Percentiles rank a stretch among this genome's conserved stretches.
These are phyloP conservation scores for Didymella arachidicola DNA, from an alignment of 2,329 filamentous ascomycete species.

Conservation along the genomic window DNA sequence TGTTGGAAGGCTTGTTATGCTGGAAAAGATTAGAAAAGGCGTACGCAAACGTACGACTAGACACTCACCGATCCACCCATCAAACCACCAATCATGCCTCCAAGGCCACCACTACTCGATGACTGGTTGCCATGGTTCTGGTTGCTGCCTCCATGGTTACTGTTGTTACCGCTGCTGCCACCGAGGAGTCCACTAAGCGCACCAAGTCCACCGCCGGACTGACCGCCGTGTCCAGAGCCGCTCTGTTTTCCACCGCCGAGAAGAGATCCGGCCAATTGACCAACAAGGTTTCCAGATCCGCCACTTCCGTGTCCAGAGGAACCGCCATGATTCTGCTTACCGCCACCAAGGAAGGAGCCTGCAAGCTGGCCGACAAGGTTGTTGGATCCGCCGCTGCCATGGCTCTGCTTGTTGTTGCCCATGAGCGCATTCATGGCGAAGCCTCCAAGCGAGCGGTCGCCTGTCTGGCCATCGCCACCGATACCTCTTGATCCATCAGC, in stretches of 20 bases:
- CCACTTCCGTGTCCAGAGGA: constrained; percentile 41
- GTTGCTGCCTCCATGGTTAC: constrained; percentile 3
- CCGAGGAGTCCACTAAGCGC: constrained; percentile 32
- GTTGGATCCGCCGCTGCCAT: constrained; percentile 42
- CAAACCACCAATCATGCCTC: constrained; percentile 44
- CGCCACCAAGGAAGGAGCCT: constrained; percentile 54
- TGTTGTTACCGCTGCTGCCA: constrained; percentile 8
- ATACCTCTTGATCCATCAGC: constrained; percentile 59
- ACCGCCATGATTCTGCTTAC: constrained; percentile 46
- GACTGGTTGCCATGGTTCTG: constrained; percentile 17
- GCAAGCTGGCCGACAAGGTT: constrained; percentile 63
- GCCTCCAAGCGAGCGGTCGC: constrained; percentile 66
- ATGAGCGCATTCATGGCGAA: constrained; percentile 68
- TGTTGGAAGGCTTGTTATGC: constrained; percentile 50
- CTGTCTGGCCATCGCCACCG: constrained; percentile 57
- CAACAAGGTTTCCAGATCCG: constrained; percentile 55
- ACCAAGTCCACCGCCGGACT: constrained; percentile 26
- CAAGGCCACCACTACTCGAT: constrained; percentile 28
- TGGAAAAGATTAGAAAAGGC: constrained; percentile 23
- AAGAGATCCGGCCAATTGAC: constrained; percentile 63
- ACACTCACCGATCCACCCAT: constrained; percentile 48
- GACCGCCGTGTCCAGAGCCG: constrained; percentile 42
- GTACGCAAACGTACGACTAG: background rate
- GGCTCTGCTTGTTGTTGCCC: constrained; percentile 46
- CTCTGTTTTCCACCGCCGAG: constrained; percentile 49